Conservation (phyloP, 2,329 filamentous ascomycete species). For the Ciborinia camelliae region DNA sequence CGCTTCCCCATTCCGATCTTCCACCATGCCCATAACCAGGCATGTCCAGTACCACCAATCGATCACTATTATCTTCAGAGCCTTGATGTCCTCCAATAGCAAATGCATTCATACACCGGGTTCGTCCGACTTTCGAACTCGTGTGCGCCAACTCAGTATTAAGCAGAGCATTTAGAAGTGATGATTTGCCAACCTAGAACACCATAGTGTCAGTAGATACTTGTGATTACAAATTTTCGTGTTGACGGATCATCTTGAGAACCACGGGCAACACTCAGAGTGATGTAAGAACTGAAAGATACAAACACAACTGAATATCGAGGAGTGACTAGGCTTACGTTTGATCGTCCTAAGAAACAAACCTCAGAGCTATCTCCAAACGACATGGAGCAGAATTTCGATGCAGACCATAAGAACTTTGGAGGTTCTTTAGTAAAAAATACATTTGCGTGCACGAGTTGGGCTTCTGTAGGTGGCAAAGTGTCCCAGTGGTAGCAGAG, state of each 20-base stretch:
- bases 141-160: slow-evolving; percentile 50
- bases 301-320: background rate
- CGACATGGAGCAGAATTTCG: slow-evolving; percentile 58
- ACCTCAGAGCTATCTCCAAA: slow-evolving; percentile 42
- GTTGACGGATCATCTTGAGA: background rate
- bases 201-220: background rate
- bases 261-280: background rate
- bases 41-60: slow-evolving; percentile 63
- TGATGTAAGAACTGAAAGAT: background rate
- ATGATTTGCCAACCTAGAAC: slow-evolving; percentile 57
- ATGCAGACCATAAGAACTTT: slow-evolving; percentile 56
- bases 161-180: slow-evolving; percentile 62
- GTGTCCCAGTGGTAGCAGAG: slow-evolving; percentile 52
- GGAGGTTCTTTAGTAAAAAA: slow-evolving; percentile 48
- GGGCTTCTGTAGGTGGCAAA: slow-evolving; percentile 41
- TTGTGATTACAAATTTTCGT: background rate
- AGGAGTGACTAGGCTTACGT: slow-evolving; percentile 41
- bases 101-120: slow-evolving; percentile 64
- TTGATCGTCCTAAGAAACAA: slow-evolving; percentile 63
- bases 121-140: slow-evolving; percentile 58
- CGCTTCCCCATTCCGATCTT: slow-evolving; percentile 58
- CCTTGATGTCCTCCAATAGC: slow-evolving; percentile 47
- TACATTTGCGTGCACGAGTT: slow-evolving; percentile 45
- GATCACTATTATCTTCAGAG: slow-evolving; percentile 29
- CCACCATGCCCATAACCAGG: slow-evolving; percentile 67